Percentiles rank a stretch among this genome's conserved stretches.
phyloP scores from a whole-genome alignment of 164 flowering plant species.

The Macadamia integrifolia region DNA sequence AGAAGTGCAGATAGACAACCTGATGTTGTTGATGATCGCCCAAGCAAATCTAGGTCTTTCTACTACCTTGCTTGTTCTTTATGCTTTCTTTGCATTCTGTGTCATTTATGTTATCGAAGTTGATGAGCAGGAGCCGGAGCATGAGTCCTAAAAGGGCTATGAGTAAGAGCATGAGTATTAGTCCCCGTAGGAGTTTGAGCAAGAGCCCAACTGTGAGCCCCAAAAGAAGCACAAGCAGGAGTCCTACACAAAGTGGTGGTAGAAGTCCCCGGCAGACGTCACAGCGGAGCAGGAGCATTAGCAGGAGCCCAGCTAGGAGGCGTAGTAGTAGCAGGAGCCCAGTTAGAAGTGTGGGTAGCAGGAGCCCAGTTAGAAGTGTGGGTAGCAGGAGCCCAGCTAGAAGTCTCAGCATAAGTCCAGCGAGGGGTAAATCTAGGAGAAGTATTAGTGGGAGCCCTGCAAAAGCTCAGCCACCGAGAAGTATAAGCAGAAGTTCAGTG shows the following conservation, averaged over 20 bases:
- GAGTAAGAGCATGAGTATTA: slow-evolving; percentile 82
- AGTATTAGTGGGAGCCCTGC: slow-evolving; percentile 44
- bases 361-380: slow-evolving; percentile 45
- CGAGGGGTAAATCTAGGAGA: slow-evolving; percentile 23
- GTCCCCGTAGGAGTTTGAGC: slow-evolving; percentile 64
- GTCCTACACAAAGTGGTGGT: slow-evolving; percentile 32
- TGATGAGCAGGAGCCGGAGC: slow-evolving; percentile 82
- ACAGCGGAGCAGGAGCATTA: slow-evolving; percentile 33
- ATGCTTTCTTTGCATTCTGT: slow-evolving; percentile 39
- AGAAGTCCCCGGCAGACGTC: slow-evolving; percentile 32
- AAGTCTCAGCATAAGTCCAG: slow-evolving; percentile 36
- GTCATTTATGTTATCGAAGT: slow-evolving; percentile 40
- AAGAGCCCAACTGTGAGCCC: slow-evolving; percentile 53
- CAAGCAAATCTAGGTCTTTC: slow-evolving; percentile 81
- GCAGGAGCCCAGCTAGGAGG: slow-evolving; percentile 48
- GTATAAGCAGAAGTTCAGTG: slow-evolving; percentile 34
- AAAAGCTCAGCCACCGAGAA: slow-evolving; percentile 26
- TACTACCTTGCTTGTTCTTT: slow-evolving; percentile 32
- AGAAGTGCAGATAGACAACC: slow-evolving; percentile 57
- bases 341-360: slow-evolving; percentile 28
- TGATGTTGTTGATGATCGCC: slow-evolving; percentile 68
- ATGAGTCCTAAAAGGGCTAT: slow-evolving; percentile 59
- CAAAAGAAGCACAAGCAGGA: slow-evolving; percentile 42
- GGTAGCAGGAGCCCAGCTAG: slow-evolving; percentile 44
- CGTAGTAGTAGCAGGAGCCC: slow-evolving; percentile 50